Percentiles rank a stretch among this genome's conserved stretches.
Conservation (phyloP, 1,139 yeast genomes). For the Saccharomyces hybrid region DNA sequence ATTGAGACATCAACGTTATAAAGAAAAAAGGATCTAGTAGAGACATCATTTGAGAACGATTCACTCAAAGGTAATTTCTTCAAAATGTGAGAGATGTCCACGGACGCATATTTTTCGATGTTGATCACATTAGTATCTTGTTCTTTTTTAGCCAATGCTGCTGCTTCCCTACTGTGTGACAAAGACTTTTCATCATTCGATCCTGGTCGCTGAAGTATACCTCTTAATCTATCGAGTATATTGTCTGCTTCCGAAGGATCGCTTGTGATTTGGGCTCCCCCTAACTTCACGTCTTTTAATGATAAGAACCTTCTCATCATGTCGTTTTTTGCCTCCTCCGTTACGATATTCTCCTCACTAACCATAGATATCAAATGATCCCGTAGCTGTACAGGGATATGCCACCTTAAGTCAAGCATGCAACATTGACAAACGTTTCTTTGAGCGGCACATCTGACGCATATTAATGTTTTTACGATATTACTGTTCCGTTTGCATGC, state of each 20-base stretch:
- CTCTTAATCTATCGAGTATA: slow-evolving; percentile 28
- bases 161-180: background rate
- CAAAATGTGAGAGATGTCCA: slow-evolving; percentile 14
- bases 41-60: slow-evolving; percentile 8
- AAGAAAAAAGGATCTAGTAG: slow-evolving; percentile 18
- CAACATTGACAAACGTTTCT: slow-evolving; percentile 86
- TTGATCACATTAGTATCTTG: background rate
- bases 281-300: slow-evolving; percentile 38
- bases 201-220: slow-evolving; percentile 7
- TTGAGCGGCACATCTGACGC: slow-evolving; percentile 70
- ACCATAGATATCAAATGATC: slow-evolving; percentile 80
- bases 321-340: slow-evolving; percentile 41
- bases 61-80: slow-evolving; percentile 18
- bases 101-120: slow-evolving; percentile 6
- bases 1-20: slow-evolving; percentile 25
- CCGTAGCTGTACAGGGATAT: slow-evolving; percentile 68
- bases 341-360: slow-evolving; percentile 41
- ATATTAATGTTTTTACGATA: slow-evolving; percentile 37
- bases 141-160: background rate
- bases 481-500: slow-evolving; percentile 35
- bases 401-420: slow-evolving; percentile 71
- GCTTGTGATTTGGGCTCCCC: slow-evolving; percentile 34
- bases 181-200: background rate
- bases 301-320: slow-evolving; percentile 50
- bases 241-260: slow-evolving; percentile 32